Evolutionary conservation across 768 basidiomycete species (phyloP).

Genomic region (Nidularia sp.): DNA sequence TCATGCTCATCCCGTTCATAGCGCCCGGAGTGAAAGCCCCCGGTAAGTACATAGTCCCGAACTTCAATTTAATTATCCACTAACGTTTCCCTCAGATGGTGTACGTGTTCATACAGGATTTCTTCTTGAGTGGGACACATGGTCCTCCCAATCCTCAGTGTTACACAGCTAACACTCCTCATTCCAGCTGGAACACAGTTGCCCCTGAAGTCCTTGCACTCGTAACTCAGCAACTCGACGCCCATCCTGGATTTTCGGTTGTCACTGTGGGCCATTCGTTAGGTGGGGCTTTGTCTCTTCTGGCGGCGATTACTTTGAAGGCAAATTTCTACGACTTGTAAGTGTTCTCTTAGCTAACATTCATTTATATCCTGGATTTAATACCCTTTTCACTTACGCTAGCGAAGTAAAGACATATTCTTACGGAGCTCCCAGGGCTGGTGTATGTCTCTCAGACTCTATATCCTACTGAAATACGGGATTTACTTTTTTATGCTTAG

Average conservation of each 20-base stretch:
- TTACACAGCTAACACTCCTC: background rate
- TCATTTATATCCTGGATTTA: background rate
- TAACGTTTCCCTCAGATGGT: conserved; percentile 20
- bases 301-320: conserved; percentile 41
- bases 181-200: conserved; percentile 47
- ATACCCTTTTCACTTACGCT: background rate
- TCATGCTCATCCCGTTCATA: conserved; percentile 38
- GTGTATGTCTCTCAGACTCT: conserved; percentile 23
- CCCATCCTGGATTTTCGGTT: conserved; percentile 32
- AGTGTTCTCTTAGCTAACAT: background rate
- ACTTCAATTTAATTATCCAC: background rate
- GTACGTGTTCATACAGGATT: conserved; percentile 46
- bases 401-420: conserved; percentile 40
- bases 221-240: conserved; percentile 27
- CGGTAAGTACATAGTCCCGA: conserved; percentile 15
- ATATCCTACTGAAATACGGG: background rate
- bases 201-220: conserved; percentile 32
- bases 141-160: no score
- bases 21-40: conserved; percentile 39
- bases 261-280: conserved; percentile 51
- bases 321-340: conserved; percentile 34
- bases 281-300: conserved; percentile 46
- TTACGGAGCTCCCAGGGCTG: conserved; percentile 46
- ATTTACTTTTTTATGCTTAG: conserved; percentile 17
- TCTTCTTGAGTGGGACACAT: conserved; percentile 34